These are phyloP conservation scores for Paxillus ammoniavirescens DNA, from an alignment of 768 basidiomycete genomes.

Conservation along the genomic window DNA sequence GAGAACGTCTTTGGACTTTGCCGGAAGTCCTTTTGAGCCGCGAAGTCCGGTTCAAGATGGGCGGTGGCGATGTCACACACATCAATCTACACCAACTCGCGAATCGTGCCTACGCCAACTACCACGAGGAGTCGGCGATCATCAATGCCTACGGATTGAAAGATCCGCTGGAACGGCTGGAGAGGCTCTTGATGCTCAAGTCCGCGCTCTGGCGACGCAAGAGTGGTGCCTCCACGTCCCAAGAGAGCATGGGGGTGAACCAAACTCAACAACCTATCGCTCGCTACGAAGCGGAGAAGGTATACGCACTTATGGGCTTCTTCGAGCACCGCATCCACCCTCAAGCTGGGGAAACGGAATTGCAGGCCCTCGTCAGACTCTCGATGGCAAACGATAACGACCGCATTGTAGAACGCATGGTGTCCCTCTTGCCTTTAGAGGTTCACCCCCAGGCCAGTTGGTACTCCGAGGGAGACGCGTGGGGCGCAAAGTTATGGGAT, in stretches of 20 bases:
- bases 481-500: conserved; percentile 19
- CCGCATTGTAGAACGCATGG: conserved; percentile 19
- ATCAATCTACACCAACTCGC: conserved; percentile 26
- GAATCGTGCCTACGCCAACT: conserved; percentile 15
- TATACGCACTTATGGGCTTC: conserved; percentile 27
- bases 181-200: conserved; percentile 19
- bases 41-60: conserved; percentile 13
- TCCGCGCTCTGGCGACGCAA: conserved; percentile 23
- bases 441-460: conserved; percentile 5
- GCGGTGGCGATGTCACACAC: conserved; percentile 7
- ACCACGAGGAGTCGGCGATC: conserved; percentile 19
- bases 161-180: conserved; percentile 24
- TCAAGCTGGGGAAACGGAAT: conserved; percentile 11
- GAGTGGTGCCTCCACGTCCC: not conserved
- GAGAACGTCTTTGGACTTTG: conserved; percentile 25
- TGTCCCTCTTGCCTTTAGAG: conserved; percentile 16
- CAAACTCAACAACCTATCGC: too few relatives aligned
- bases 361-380: conserved; percentile 21
- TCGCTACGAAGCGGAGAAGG: conserved; percentile 17
- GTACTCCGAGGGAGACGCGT: conserved; percentile 21
- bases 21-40: conserved; percentile 23
- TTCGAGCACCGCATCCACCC: conserved; percentile 25
- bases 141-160: conserved; percentile 18
- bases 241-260: not conserved
- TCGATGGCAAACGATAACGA: conserved; percentile 27